Evolutionary conservation across 371 early-diverging fungal species (phyloP).

Genomic region (Rhizopus sp.): DNA sequence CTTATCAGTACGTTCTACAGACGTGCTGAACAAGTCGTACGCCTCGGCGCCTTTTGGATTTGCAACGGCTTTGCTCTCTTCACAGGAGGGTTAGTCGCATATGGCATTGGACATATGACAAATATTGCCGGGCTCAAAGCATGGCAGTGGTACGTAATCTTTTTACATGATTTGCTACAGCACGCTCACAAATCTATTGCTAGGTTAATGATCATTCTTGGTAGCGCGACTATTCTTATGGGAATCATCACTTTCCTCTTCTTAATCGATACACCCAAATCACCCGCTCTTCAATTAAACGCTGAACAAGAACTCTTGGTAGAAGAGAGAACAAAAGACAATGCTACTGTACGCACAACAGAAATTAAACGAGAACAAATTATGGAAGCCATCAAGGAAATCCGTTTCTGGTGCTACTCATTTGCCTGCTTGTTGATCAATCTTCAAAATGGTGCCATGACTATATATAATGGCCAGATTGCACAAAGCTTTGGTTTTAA

Average conservation of each 20-base stretch:
- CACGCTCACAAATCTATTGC: background rate
- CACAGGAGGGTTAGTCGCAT: slow-evolving; percentile 31
- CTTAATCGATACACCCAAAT: slow-evolving; percentile 38
- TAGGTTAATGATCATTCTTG: slow-evolving; percentile 39
- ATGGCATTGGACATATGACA: slow-evolving; percentile 32
- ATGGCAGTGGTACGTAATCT: slow-evolving; percentile 36
- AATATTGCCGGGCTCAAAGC: slow-evolving; percentile 25
- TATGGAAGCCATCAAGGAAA: slow-evolving; percentile 33
- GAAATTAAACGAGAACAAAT: slow-evolving; percentile 33
- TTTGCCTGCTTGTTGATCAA: slow-evolving; percentile 32
- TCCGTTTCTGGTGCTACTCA: slow-evolving; percentile 33
- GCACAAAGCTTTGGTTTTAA: slow-evolving; percentile 33
- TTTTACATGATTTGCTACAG: background rate
- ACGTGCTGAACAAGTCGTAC: slow-evolving; percentile 32
- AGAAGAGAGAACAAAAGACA: slow-evolving; percentile 34
- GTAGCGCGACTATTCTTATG: slow-evolving; percentile 24
- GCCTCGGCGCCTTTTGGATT: slow-evolving; percentile 34
- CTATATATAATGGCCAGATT: slow-evolving; percentile 35
- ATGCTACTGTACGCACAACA: slow-evolving; percentile 32
- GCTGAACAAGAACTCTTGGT: slow-evolving; percentile 40
- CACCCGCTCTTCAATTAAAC: slow-evolving; percentile 27
- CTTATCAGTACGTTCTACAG: slow-evolving; percentile 39
- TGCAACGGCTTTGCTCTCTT: slow-evolving; percentile 27
- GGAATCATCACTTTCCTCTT: slow-evolving; percentile 37
- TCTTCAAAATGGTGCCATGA: slow-evolving; percentile 41